These are phyloP conservation scores for Gyrodon lividus DNA, from an alignment of 768 basidiomycete species.

Conservation along the genomic window DNA sequence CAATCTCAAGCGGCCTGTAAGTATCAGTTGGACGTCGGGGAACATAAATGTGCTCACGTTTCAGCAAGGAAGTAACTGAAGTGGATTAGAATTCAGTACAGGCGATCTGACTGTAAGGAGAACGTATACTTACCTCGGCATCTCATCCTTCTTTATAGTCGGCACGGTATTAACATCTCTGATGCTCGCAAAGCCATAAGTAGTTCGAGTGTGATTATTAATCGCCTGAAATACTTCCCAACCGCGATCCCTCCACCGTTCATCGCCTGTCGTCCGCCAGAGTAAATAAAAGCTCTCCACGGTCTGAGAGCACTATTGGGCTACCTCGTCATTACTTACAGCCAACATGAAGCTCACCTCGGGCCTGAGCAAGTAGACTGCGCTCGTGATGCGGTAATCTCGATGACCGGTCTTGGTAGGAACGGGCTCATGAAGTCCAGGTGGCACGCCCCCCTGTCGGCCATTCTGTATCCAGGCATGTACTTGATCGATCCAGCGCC, in stretches of 20 bases:
- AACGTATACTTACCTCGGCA: slow-evolving; percentile 37
- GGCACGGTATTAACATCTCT: slow-evolving; percentile 34
- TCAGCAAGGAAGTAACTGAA: slow-evolving; percentile 43
- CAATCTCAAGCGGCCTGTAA: slow-evolving; percentile 3
- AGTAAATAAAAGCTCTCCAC: slow-evolving; percentile 54
- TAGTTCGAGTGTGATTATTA: slow-evolving; percentile 44
- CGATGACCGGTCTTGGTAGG: slow-evolving; percentile 19
- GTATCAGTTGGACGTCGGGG: neutral
- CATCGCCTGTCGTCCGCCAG: slow-evolving; percentile 51
- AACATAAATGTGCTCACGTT: slow-evolving; percentile 14
- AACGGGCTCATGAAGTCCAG: slow-evolving; percentile 31
- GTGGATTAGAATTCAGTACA: neutral
- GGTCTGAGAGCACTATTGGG: slow-evolving; percentile 33
- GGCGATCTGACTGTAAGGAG: neutral
- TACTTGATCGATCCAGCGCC: slow-evolving; percentile 41
- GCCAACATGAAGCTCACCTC: slow-evolving; percentile 39
- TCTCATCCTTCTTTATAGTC: slow-evolving; percentile 40
- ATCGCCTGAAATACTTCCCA: slow-evolving; percentile 47
- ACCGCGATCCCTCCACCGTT: slow-evolving; percentile 51
- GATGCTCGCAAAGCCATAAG: slow-evolving; percentile 48
- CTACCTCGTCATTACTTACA: neutral
- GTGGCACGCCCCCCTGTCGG: slow-evolving; percentile 32
- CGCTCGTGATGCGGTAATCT: slow-evolving; percentile 40
- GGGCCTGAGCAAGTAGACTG: slow-evolving; percentile 44
- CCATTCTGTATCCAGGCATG: slow-evolving; percentile 44